Percentiles rank a stretch among this genome's conserved stretches.
Conservation (phyloP, 1,284 basidiomycete genomes). For the Quambalaria eucalypti region DNA sequence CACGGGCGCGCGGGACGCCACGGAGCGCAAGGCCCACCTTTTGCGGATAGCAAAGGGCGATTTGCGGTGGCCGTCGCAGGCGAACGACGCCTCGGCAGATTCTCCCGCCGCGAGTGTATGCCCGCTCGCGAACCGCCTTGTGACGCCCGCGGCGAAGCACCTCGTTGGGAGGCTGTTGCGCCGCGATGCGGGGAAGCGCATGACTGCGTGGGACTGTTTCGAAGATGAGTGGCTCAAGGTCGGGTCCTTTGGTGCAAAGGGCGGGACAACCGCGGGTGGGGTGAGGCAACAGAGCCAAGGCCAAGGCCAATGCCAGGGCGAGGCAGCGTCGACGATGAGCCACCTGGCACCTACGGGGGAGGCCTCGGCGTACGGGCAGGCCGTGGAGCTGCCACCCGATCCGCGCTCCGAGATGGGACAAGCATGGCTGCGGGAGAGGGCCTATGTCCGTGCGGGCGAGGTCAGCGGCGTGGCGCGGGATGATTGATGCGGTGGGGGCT, state of each 20-base stretch:
- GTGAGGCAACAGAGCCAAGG: too few species aligned
- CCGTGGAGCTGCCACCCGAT: slow-evolving; percentile 19
- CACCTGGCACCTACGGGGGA: too few species aligned
- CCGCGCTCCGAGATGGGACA: slow-evolving; percentile 25
- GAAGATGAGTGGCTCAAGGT: slow-evolving; percentile 38
- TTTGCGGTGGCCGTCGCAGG: slow-evolving; percentile 47
- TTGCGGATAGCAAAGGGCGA: slow-evolving; percentile 45
- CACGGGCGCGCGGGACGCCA: slow-evolving; percentile 23
- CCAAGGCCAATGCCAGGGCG: too few species aligned
- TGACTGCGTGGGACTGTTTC: slow-evolving; percentile 35
- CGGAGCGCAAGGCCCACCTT: slow-evolving; percentile 34
- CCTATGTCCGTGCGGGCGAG: slow-evolving; percentile 10
- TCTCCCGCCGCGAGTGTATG: slow-evolving; percentile 9
- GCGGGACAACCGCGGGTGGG: too few species aligned
- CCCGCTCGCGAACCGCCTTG: slow-evolving; percentile 20
- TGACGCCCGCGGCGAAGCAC: slow-evolving; percentile 36
- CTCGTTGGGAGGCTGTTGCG: slow-evolving; percentile 35
- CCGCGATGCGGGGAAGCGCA: slow-evolving; percentile 34
- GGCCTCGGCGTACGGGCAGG: slow-evolving; percentile 8
- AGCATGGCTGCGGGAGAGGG: slow-evolving; percentile 24
- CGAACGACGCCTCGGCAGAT: slow-evolving; percentile 28
- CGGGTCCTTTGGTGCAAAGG: slow-evolving; percentile 25
- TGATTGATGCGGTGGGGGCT: neutral
- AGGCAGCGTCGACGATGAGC: too few species aligned
- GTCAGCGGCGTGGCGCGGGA: slow-evolving; percentile 42